Conservation (phyloP, 192 early-diverging fungal species). For the Gigaspora rosea region DNA sequence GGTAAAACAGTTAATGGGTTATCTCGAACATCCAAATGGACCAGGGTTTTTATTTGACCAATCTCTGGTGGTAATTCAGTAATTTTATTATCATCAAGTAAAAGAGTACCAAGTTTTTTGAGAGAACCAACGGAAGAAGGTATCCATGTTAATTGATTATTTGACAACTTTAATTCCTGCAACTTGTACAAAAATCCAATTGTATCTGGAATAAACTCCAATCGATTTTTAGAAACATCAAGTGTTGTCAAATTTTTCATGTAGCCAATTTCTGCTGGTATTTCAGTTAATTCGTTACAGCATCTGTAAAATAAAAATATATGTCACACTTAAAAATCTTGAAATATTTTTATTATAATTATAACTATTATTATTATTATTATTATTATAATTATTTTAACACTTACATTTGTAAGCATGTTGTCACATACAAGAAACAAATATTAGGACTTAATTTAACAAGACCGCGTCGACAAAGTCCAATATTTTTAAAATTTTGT, state of each 20-base stretch:
- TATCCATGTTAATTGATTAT: constrained; percentile 65
- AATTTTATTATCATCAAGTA: constrained; percentile 63
- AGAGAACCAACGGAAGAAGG: constrained; percentile 64
- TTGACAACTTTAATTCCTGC: constrained; percentile 61
- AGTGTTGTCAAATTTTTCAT: constrained; percentile 67
- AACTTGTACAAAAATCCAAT: constrained; percentile 68
- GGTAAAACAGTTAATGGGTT: constrained; percentile 71
- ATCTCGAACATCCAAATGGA: constrained; percentile 64
- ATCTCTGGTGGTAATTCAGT: constrained; percentile 64
- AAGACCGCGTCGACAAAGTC: constrained; percentile 60
- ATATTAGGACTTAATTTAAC: constrained; percentile 70
- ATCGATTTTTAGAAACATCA: constrained; percentile 64
- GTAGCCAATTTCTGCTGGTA: constrained; percentile 77
- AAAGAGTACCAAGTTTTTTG: constrained; percentile 64
- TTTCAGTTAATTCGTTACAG: constrained; percentile 66
- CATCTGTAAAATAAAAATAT: constrained; percentile 53
- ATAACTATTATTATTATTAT: too few species aligned
- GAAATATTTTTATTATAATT: too few species aligned
- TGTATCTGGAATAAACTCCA: constrained; percentile 65
- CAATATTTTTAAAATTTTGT: constrained; percentile 53
- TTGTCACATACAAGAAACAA: constrained; percentile 60
- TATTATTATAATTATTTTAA: neutral
- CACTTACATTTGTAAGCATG: constrained; percentile 72
- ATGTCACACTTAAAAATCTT: neutral
- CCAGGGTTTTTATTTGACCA: constrained; percentile 59